Evolutionary conservation across 352 stramenopile genomes (phyloP), one percentile per base, ranked within the genome.

Genomic region (Globisporangium apiculatum): DNA sequence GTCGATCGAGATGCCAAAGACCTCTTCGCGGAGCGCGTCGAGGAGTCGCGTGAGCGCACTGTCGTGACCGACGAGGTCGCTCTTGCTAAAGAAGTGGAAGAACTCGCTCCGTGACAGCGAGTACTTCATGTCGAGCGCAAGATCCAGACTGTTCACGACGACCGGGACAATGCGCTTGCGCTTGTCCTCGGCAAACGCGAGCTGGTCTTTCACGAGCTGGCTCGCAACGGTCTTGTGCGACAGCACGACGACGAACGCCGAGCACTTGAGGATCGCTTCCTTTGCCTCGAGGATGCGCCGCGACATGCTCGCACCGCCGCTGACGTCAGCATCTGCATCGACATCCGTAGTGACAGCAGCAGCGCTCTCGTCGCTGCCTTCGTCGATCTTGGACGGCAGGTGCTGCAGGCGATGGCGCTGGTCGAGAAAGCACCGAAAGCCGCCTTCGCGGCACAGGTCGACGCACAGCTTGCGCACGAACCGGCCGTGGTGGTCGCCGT

Each of bases 161-260:
- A 95, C 64, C 0, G 85, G 85, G 62, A 89, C 89, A 62, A 95
- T 92, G 0, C 81, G 79, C 3, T 82, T 78, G 0, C 73, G 75
- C 62, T 94, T 94, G 68, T 94, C 84, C 48, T 94, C 84, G 5
- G 84, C 84, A 56, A 90, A 91, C 15, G 82, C 84, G 18, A 94
- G 66, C 50, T 94, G 84, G 51, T 94, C 84, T 31, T 78, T 76
- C 11, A 94, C 76, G 24, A 94, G 58, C 57, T 91, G 75, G 47
- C 68, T 92, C 17, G 40, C 55, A 56, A 89, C 82, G 2, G 78
- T 92, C 45, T 91, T 69, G 51, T 72, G 75, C 8, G 84, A 94
- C 5, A 94, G 43, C n/a, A 94, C 68, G 10, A 91, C 76, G 1
- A 94, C 51, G 54, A 92, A 92, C 57, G 71, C 83, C 7, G 81